phyloP scores from a whole-genome alignment of 495 filamentous ascomycete species.

The Penicillium bialowiezense region DNA sequence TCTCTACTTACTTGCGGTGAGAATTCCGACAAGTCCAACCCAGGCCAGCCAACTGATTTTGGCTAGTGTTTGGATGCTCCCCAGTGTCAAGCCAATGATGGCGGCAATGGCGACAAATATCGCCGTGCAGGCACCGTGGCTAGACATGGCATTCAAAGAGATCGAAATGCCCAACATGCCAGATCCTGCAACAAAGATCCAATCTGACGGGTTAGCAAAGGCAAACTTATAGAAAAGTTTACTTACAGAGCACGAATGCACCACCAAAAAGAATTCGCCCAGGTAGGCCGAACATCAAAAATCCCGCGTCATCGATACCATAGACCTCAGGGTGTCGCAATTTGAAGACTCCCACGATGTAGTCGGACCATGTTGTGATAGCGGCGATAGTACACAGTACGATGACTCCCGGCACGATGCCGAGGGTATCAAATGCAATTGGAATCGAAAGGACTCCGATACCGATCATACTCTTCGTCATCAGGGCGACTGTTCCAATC shows the following conservation, averaged over 20 bases:
- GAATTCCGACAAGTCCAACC: constrained; percentile 34
- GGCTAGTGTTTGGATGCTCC: constrained; percentile 38
- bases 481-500: constrained; percentile 33
- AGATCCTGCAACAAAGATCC: constrained; percentile 38
- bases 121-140: constrained; percentile 61
- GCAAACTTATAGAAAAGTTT: too few species aligned
- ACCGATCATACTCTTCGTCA: constrained; percentile 52
- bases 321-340: constrained; percentile 62
- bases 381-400: constrained; percentile 53
- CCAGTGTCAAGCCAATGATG: constrained; percentile 28
- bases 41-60: constrained; percentile 38
- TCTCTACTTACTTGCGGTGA: constrained; percentile 37
- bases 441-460: constrained; percentile 64
- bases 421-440: constrained; percentile 55
- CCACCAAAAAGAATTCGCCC: constrained; percentile 59
- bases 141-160: constrained; percentile 61
- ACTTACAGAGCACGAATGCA: constrained; percentile 47
- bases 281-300: constrained; percentile 58
- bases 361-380: constrained; percentile 70
- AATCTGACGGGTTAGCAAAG: too few species aligned
- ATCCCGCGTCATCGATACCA: constrained; percentile 65
- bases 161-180: constrained; percentile 70
- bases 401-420: constrained; percentile 54
- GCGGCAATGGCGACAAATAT: constrained; percentile 37
- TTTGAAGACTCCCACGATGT: constrained; percentile 71